A percentile compares a stretch with the other conserved stretches of the same genome.
Conservation (phyloP, 768 basidiomycete genomes). For the Auricularia sp. region DNA sequence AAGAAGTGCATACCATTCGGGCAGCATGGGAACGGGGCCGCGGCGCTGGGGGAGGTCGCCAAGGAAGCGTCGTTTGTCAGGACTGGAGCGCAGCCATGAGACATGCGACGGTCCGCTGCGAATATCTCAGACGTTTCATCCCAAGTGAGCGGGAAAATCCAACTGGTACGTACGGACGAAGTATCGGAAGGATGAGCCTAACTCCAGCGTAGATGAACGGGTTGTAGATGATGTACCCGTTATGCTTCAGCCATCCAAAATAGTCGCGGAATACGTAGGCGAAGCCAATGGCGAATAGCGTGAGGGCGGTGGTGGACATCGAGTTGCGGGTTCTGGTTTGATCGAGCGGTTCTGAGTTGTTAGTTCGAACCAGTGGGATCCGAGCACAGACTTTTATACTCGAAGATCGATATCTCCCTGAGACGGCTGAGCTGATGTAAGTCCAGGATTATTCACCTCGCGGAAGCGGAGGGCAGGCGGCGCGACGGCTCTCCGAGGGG, state of each 20-base stretch:
- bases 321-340: too few relatives aligned
- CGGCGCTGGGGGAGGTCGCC: not conserved
- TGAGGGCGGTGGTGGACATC: too few relatives aligned
- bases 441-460: too few relatives aligned
- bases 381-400: too few relatives aligned
- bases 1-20: not conserved
- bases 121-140: not conserved
- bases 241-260: not conserved
- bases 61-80: not conserved
- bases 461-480: too few relatives aligned
- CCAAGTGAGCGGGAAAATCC: not conserved
- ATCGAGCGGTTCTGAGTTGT: too few relatives aligned
- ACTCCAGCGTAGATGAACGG: not conserved
- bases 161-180: not conserved
- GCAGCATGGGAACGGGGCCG: not conserved
- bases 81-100: not conserved
- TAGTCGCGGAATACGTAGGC: not conserved
- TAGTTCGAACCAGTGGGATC: too few relatives aligned
- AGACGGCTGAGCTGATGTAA: too few relatives aligned
- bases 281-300: not conserved
- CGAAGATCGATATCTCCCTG: too few relatives aligned
- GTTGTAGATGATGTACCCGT: not conserved
- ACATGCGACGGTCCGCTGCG: not conserved
- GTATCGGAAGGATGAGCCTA: not conserved
- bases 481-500: too few relatives aligned